These are phyloP conservation scores for Aspergillus sp. DNA, from an alignment of 2,329 filamentous ascomycete genomes.

Conservation along the genomic window DNA sequence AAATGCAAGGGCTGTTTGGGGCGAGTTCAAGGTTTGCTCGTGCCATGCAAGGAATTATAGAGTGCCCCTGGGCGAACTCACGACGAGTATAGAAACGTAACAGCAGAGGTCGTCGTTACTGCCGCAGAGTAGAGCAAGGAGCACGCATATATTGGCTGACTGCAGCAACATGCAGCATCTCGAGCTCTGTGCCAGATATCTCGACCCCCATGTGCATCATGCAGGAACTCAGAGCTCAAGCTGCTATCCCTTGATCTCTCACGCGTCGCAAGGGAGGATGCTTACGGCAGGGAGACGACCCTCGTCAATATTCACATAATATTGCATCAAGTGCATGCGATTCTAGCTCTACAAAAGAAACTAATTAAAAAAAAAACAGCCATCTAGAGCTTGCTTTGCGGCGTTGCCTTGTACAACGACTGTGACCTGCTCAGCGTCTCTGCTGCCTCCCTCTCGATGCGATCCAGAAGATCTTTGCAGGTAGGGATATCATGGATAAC, in stretches of 20 bases:
- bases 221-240: background rate
- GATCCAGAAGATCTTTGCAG: constrained; percentile 65
- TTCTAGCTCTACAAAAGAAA: constrained; percentile 10
- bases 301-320: background rate
- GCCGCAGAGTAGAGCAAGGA: background rate
- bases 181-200: background rate
- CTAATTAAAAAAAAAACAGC: background rate
- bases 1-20: background rate
- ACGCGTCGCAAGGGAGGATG: background rate
- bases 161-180: background rate
- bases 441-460: constrained; percentile 77
- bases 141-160: background rate
- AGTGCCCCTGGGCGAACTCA: background rate
- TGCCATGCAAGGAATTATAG: constrained; percentile 2
- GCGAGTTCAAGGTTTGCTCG: background rate
- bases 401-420: constrained; percentile 49
- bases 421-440: constrained; percentile 62
- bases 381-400: constrained; percentile 57
- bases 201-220: background rate
- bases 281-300: background rate
- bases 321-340: background rate
- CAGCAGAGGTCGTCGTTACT: background rate
- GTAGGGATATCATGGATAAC: constrained; percentile 81
- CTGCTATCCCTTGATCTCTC: background rate
- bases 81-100: background rate